phyloP scores from a whole-genome alignment of 1,139 yeast species.

The Candida frijolesensis region DNA sequence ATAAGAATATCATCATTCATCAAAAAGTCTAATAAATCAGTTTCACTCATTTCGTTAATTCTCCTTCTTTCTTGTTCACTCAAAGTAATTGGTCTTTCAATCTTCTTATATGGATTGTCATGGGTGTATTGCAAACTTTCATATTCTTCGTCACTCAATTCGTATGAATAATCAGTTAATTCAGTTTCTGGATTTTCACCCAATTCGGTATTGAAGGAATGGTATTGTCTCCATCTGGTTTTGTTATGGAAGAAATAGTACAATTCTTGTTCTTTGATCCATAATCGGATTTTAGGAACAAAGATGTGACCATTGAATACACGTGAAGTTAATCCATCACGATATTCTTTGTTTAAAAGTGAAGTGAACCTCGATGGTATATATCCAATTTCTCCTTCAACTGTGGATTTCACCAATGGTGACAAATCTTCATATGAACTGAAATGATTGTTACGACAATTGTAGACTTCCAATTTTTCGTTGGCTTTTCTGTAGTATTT shows the following conservation, averaged over 20 bases:
- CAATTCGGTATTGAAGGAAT: slow-evolving; percentile 25
- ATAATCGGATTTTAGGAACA: slow-evolving; percentile 33
- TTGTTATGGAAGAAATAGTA: slow-evolving; percentile 23
- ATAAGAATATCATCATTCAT: slow-evolving; percentile 38
- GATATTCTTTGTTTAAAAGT: slow-evolving; percentile 34
- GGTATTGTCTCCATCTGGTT: slow-evolving; percentile 29
- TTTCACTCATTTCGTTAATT: slow-evolving; percentile 22
- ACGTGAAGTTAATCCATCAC: slow-evolving; percentile 26
- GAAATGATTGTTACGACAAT: slow-evolving; percentile 35
- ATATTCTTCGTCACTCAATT: slow-evolving; percentile 25
- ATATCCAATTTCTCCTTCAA: slow-evolving; percentile 46
- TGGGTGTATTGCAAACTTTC: slow-evolving; percentile 18
- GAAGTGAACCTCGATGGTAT: slow-evolving; percentile 33
- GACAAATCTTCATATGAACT: slow-evolving; percentile 24
- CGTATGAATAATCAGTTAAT: slow-evolving; percentile 20
- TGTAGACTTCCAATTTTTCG: slow-evolving; percentile 28
- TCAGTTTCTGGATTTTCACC: slow-evolving; percentile 12
- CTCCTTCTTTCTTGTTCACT: slow-evolving; percentile 23
- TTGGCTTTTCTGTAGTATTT: slow-evolving; percentile 8
- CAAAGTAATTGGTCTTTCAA: slow-evolving; percentile 15
- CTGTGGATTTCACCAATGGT: slow-evolving; percentile 27
- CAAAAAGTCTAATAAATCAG: slow-evolving; percentile 32
- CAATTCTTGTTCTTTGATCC: slow-evolving; percentile 28
- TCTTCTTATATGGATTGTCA: slow-evolving; percentile 15
- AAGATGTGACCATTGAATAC: slow-evolving; percentile 27